Conservation (phyloP, 106 monocot genomes). For the Allium sativum region DNA sequence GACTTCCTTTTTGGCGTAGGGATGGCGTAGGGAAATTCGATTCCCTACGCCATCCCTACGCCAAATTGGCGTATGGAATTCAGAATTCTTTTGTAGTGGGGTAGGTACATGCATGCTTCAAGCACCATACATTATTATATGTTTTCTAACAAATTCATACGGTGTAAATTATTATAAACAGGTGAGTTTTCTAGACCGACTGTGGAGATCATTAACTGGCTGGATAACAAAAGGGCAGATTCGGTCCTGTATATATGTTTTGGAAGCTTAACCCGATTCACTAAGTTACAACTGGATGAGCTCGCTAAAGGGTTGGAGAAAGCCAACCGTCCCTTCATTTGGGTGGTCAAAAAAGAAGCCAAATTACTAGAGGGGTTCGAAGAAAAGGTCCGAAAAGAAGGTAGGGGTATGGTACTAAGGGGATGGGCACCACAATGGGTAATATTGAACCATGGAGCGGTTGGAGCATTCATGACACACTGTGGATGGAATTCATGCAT, state of each 20-base stretch:
- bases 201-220: not conserved
- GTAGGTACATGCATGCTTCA: not conserved
- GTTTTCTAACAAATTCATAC: too few relatives aligned
- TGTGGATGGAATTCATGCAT: not conserved
- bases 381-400: not conserved
- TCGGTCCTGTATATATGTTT: conserved; percentile 5
- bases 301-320: not conserved
- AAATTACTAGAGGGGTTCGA: not conserved
- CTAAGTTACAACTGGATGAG: not conserved
- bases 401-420: not conserved
- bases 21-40: too few relatives aligned
- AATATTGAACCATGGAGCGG: not conserved
- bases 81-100: too few relatives aligned
- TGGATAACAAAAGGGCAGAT: not conserved
- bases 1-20: too few relatives aligned
- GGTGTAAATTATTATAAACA: too few relatives aligned
- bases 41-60: too few relatives aligned
- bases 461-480: conserved; percentile 2
- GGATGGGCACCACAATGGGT: not conserved
- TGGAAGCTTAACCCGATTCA: not conserved
- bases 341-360: not conserved
- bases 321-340: not conserved
- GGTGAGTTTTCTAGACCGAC: too few relatives aligned
- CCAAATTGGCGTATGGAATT: too few relatives aligned
- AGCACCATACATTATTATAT: too few relatives aligned